Evolutionary conservation across 805 yeast species (phyloP), one percentile per base, ranked within the genome.

Genomic region (Wickerhamiella galacta): DNA sequence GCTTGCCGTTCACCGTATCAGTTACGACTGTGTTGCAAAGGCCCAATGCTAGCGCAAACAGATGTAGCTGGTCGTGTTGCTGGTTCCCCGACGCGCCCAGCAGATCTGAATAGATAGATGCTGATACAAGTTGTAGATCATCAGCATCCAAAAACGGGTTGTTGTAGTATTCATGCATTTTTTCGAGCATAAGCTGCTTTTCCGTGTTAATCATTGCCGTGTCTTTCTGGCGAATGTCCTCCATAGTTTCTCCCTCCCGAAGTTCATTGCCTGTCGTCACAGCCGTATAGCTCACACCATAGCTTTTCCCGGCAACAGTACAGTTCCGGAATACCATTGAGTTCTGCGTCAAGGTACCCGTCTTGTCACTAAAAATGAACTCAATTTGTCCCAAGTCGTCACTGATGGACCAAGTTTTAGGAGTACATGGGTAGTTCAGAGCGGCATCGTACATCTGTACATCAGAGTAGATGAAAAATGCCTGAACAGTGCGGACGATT

Each of bases 301-400:
- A 79, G 1, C 75, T 58, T 31, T 65, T 63, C 8, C 83, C 80
- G 30, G 66, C 68, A 38, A 79, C 65, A 4, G 82, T 69, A 49
- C 85, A 76, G 52, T 78, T 78, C 43, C 72, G 74, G 57, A 78
- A 79, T 49, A 78, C 87, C 92, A 78, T 78, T 19, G 77, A 71
- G 47, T 78, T 78, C 53, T 79, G 90, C 4, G 92, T 78, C 45
- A 78, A 60, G 0, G 92, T 78, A 26, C 92, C 92, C 0, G 92
- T 78, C 53, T 78, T 78, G 57, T 78, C 92, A 46, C 82, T 72
- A 53, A 78, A 78, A 21, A 78, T 66, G 48, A 78, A 78, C 53
- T 78, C 92, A 42, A 78, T 73, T 52, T 79, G 92, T 14, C 92
- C 92, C 45, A 78, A 59, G 49, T 78, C 92, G 53, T 78, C 92